Evolutionary conservation across 768 basidiomycete species (phyloP).

Genomic region (Nevesoporus exiguus): DNA sequence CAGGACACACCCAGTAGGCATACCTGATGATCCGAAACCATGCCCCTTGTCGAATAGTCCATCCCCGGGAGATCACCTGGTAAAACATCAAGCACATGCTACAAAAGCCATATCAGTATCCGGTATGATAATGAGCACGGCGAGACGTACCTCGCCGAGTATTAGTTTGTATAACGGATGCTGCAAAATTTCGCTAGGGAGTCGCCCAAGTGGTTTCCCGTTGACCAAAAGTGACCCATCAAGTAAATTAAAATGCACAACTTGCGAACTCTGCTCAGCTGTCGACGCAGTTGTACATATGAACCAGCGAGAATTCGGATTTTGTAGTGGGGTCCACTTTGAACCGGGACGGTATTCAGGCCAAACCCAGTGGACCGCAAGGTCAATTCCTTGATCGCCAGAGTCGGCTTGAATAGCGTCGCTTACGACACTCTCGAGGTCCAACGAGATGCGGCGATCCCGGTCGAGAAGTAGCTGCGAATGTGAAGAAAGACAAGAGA

Average conservation of each 20-base stretch:
- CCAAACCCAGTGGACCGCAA: conserved; percentile 23
- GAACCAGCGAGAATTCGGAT: conserved; percentile 19
- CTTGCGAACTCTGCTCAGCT: conserved; percentile 16
- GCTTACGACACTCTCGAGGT: conserved; percentile 15
- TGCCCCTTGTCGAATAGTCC: conserved; percentile 20
- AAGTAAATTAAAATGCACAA: conserved; percentile 40
- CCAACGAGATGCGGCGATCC: conserved; percentile 29
- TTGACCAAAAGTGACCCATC: conserved; percentile 24
- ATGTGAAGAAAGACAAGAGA: conserved; percentile 1
- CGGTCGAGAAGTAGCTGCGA: conserved; percentile 26
- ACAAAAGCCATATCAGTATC: not conserved
- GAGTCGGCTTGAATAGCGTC: not conserved
- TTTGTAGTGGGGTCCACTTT: conserved; percentile 21
- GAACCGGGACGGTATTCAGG: conserved; percentile 22
- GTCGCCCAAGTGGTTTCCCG: conserved; percentile 30
- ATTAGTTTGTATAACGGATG: conserved; percentile 24
- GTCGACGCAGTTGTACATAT: conserved; percentile 8
- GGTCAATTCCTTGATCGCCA: conserved; percentile 13
- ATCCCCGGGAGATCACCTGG: conserved; percentile 23
- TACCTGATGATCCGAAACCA: conserved; percentile 19
- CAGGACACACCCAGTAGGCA: not conserved
- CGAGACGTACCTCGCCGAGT: conserved; percentile 34
- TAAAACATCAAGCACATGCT: conserved; percentile 13
- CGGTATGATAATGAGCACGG: fast-evolving
- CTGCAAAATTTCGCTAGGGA: conserved; percentile 32